Conservation (phyloP, 352 stramenopile species). For the Phytophthora podocarpi region DNA sequence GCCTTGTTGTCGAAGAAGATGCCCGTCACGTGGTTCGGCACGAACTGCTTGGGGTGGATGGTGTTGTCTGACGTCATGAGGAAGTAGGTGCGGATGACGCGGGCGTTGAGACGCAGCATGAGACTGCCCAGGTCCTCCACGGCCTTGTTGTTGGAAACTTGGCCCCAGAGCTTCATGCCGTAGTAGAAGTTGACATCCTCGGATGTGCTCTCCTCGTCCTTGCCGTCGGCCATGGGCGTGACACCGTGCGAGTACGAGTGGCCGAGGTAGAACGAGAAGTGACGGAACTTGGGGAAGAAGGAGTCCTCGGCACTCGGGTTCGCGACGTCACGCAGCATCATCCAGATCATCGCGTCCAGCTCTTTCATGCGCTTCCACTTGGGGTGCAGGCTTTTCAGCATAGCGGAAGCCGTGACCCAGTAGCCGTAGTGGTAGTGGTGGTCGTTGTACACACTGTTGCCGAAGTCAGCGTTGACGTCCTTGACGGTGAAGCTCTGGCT, state of each 20-base stretch:
- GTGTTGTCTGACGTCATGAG: slow-evolving; percentile 60
- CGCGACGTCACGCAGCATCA: slow-evolving; percentile 72
- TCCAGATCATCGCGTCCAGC: slow-evolving; percentile 62
- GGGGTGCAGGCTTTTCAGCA: slow-evolving; percentile 61
- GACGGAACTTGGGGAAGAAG: slow-evolving; percentile 70
- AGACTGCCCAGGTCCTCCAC: slow-evolving; percentile 69
- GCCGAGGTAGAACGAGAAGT: slow-evolving; percentile 74
- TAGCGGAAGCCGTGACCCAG: slow-evolving; percentile 65
- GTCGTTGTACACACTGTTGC: slow-evolving; percentile 82
- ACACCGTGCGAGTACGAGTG: slow-evolving; percentile 77
- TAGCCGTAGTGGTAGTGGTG: slow-evolving; percentile 86
- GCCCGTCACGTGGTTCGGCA: slow-evolving; percentile 66
- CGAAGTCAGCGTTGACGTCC: slow-evolving; percentile 67
- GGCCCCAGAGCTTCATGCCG: slow-evolving; percentile 73
- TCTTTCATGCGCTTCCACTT: slow-evolving; percentile 52
- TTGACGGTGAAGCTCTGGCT: slow-evolving; percentile 45
- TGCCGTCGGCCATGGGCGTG: slow-evolving; percentile 57
- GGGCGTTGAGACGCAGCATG: slow-evolving; percentile 69
- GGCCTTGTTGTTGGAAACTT: slow-evolving; percentile 53
- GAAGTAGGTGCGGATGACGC: slow-evolving; percentile 74
- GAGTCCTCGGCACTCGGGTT: slow-evolving; percentile 57
- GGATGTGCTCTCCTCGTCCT: slow-evolving; percentile 73
- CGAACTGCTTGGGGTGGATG: slow-evolving; percentile 59
- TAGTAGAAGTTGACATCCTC: slow-evolving; percentile 85
- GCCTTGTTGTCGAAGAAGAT: slow-evolving; percentile 53